Conservation (phyloP, 2,329 filamentous ascomycete species). For the Cyanodermella asteris region DNA sequence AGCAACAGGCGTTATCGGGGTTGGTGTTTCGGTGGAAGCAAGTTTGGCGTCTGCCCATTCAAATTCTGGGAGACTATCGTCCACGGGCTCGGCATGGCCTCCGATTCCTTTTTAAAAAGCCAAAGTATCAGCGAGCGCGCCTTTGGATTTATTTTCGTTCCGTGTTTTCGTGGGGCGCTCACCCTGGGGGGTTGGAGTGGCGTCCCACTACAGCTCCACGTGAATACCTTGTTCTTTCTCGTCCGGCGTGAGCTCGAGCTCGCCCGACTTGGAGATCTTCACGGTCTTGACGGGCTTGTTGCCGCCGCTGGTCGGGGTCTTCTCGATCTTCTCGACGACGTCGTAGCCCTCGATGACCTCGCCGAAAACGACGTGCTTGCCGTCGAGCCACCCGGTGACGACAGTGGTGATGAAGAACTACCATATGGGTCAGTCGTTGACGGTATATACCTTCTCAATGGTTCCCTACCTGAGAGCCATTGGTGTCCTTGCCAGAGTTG, state of each 20-base stretch:
- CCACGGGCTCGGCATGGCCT: too few relatives aligned
- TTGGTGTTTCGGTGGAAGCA: too few relatives aligned
- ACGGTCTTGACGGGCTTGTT: constrained; percentile 37
- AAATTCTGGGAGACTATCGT: too few relatives aligned
- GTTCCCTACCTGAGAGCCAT: constrained; percentile 29
- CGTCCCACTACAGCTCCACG: constrained; percentile 44
- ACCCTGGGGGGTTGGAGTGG: constrained; percentile 11
- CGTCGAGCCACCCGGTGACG: constrained; percentile 7
- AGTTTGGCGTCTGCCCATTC: too few relatives aligned
- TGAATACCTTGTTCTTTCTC: constrained; percentile 41
- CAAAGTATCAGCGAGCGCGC: too few relatives aligned
- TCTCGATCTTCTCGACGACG: constrained; percentile 42
- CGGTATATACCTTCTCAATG: too few relatives aligned
- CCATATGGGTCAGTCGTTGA: neutral
- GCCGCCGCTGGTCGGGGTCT: constrained; percentile 31
- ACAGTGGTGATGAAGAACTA: constrained; percentile 5
- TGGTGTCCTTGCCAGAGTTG: constrained; percentile 42
- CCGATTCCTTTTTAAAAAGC: too few relatives aligned
- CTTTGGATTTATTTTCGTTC: too few relatives aligned
- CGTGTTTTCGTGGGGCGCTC: neutral
- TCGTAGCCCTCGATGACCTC: constrained; percentile 48
- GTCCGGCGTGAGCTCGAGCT: constrained; percentile 38
- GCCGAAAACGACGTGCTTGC: constrained; percentile 36
- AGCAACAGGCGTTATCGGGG: too few relatives aligned
- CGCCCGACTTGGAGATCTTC: constrained; percentile 44